A percentile compares a stretch with the other conserved stretches of the same genome.
Evolutionary conservation across 345 rosid species (phyloP).

Genomic region (Salix dunnii): DNA sequence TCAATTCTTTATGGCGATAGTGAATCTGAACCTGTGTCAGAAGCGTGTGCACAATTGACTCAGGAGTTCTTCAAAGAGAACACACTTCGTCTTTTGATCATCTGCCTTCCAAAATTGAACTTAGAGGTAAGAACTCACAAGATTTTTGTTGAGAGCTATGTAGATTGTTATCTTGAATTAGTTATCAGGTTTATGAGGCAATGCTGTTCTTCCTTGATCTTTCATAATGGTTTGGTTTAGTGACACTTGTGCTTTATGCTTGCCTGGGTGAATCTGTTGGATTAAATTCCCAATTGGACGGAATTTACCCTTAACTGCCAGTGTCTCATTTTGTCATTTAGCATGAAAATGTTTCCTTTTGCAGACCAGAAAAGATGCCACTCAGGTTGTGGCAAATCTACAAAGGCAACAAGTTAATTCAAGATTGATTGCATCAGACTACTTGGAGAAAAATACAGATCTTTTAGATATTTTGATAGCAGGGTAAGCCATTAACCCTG

Average conservation of each 20-base stretch:
- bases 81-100: conserved; percentile 66
- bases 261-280: not conserved
- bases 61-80: conserved; percentile 91
- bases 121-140: conserved; percentile 56
- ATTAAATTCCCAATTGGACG: not conserved
- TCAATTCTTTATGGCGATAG: conserved; percentile 87
- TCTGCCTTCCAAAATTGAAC: conserved; percentile 75
- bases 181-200: not conserved
- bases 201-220: not conserved
- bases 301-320: not conserved
- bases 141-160: not conserved
- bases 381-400: conserved; percentile 95
- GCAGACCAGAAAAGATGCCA: conserved; percentile 96
- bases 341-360: conserved; percentile 14
- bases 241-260: not conserved
- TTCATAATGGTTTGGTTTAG: not conserved
- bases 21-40: conserved; percentile 91
- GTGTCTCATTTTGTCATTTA: conserved; percentile 6
- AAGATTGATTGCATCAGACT: conserved; percentile 86
- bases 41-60: conserved; percentile 87
- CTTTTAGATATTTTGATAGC: conserved; percentile 70
- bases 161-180: not conserved
- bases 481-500: conserved; percentile 50
- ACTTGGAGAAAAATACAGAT: conserved; percentile 77
- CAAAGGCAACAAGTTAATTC: conserved; percentile 95